phyloP scores from a whole-genome alignment of 257 asterid species.

The Mitragyna speciosa region DNA sequence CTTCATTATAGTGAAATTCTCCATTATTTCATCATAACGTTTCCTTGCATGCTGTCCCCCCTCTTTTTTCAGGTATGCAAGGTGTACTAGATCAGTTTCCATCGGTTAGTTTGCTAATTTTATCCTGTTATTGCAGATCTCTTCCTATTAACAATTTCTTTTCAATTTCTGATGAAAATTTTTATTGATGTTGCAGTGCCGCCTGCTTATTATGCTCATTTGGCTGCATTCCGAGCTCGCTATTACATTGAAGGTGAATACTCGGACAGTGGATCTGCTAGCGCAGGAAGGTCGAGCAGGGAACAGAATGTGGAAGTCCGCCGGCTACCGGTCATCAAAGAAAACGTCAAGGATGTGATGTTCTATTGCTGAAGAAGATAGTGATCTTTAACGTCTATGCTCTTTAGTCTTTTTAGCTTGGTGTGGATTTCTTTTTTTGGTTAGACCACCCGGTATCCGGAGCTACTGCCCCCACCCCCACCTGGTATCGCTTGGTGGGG shows the following conservation, averaged over 20 bases:
- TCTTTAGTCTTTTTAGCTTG: background rate
- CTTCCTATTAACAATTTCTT: background rate
- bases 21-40: background rate
- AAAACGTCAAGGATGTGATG: slow-evolving; percentile 62
- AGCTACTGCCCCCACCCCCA: no score
- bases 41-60: background rate
- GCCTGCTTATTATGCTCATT: slow-evolving; percentile 83
- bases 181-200: slow-evolving; percentile 50
- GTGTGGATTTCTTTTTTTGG: background rate
- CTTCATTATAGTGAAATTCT: background rate
- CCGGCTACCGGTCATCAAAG: slow-evolving; percentile 46
- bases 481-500: background rate
- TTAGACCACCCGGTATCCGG: no score
- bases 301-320: slow-evolving; percentile 28
- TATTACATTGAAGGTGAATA: slow-evolving; percentile 52
- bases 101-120: slow-evolving; percentile 42
- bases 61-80: slow-evolving; percentile 49
- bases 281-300: slow-evolving; percentile 37
- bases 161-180: background rate
- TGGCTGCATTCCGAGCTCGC: slow-evolving; percentile 78
- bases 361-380: slow-evolving; percentile 48
- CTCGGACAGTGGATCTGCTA: slow-evolving; percentile 45
- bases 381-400: no score
- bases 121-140: background rate
- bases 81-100: slow-evolving; percentile 77